Conservation (phyloP, 2,329 filamentous ascomycete genomes). For the Dactylellina sp. region DNA sequence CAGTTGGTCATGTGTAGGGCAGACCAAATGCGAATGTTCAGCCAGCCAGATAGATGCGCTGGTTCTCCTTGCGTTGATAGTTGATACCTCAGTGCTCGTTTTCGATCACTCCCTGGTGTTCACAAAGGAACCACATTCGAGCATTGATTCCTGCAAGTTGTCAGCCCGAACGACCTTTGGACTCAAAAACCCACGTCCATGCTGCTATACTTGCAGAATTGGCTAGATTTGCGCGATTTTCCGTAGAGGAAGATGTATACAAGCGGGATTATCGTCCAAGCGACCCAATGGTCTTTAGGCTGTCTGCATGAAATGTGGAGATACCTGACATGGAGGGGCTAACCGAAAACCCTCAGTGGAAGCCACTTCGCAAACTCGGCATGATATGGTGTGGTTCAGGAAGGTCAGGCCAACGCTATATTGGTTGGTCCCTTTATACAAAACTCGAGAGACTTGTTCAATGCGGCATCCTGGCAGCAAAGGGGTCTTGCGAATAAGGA, state of each 20-base stretch:
- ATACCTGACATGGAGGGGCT: conserved; percentile 54
- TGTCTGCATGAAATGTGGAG: conserved; percentile 54
- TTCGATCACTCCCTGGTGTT: background rate
- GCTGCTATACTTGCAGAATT: conserved; percentile 37
- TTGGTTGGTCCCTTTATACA: background rate
- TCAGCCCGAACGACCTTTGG: conserved; percentile 1
- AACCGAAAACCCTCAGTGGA: conserved; percentile 49
- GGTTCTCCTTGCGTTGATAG: background rate
- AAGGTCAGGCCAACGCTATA: conserved; percentile 41
- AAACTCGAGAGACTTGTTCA: conserved; percentile 5
- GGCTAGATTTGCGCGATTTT: conserved; percentile 57
- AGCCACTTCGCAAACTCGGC: conserved; percentile 52
- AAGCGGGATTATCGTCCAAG: conserved; percentile 56
- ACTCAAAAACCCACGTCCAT: conserved; percentile 26
- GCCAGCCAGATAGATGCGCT: background rate
- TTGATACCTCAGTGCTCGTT: background rate
- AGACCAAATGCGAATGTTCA: background rate
- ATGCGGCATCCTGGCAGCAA: conserved; percentile 24
- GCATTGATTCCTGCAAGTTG: background rate
- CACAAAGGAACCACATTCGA: background rate
- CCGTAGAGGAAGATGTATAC: conserved; percentile 43
- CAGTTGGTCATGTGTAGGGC: background rate
- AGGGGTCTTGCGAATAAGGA: conserved; percentile 19
- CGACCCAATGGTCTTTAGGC: conserved; percentile 55
- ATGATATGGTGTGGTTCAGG: conserved; percentile 28